Evolutionary conservation across 73 alveolate species (phyloP).

Genomic region (Urostyla sp.): DNA sequence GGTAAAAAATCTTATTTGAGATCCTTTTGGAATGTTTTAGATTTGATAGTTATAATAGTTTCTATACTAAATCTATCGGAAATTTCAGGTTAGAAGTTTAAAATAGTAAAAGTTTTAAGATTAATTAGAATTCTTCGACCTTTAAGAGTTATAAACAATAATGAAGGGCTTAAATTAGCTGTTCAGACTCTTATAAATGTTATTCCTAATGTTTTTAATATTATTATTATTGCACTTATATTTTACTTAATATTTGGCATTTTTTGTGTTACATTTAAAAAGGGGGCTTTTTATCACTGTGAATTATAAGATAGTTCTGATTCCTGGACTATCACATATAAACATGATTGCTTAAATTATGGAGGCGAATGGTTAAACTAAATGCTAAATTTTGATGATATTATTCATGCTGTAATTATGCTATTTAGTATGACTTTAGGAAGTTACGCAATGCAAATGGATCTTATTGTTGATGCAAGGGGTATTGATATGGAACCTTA

Average conservation of each 20-base stretch:
- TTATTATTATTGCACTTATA: constrained; percentile 40
- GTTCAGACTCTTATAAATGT: constrained; percentile 44
- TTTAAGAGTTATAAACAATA: constrained; percentile 28
- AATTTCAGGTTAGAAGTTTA: constrained; percentile 2
- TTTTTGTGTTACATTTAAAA: constrained; percentile 45
- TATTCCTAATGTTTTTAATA: constrained; percentile 56
- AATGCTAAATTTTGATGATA: constrained; percentile 65
- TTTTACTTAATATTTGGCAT: constrained; percentile 60
- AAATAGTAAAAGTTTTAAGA: constrained; percentile 48
- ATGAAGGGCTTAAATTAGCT: constrained; percentile 56
- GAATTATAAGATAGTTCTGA: background rate
- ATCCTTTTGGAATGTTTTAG: constrained; percentile 91
- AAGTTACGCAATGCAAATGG: constrained; percentile 67
- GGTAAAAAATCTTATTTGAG: constrained; percentile 80
- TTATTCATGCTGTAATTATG: constrained; percentile 48
- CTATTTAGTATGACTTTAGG: constrained; percentile 59
- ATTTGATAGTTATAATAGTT: constrained; percentile 85
- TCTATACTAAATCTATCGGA: constrained; percentile 66
- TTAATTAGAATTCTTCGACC: too few relatives aligned
- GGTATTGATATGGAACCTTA: constrained; percentile 44
- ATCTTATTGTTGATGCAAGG: constrained; percentile 14
- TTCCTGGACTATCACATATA: background rate
- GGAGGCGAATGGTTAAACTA: constrained; percentile 78
- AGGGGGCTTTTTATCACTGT: constrained; percentile 56
- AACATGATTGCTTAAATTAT: constrained; percentile 29